These are phyloP conservation scores for Nissolia schottii DNA, from an alignment of 306 rosid species.

Conservation along the genomic window DNA sequence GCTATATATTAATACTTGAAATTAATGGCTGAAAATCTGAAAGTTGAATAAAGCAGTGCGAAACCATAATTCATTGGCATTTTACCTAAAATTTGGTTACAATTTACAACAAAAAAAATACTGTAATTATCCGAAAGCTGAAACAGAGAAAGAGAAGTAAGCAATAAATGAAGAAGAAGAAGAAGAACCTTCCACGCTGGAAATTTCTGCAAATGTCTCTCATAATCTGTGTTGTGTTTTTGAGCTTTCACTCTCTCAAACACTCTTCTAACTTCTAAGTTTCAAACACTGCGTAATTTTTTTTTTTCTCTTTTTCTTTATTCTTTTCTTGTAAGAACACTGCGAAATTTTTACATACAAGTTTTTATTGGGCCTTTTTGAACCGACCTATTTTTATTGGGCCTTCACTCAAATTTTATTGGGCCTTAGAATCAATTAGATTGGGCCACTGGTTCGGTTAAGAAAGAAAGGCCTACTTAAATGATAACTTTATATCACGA, in stretches of 20 bases:
- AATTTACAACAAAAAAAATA: not conserved
- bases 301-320: too few species aligned
- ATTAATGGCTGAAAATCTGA: not conserved
- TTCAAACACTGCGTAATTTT: not conserved
- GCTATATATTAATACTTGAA: not conserved
- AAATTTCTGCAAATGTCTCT: conserved; percentile 19
- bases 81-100: not conserved
- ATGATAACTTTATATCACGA: too few species aligned
- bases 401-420: not conserved
- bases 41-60: not conserved
- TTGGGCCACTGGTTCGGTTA: not conserved
- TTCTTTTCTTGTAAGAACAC: too few species aligned
- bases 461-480: not conserved
- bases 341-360: too few species aligned
- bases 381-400: too few species aligned
- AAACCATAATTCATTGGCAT: not conserved
- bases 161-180: conserved; percentile 1
- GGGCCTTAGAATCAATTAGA: not conserved
- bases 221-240: not conserved
- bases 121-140: not conserved
- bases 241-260: not conserved
- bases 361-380: too few species aligned
- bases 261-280: too few species aligned
- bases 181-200: conserved; percentile 36
- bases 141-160: not conserved